Evolutionary conservation across 208 protist species (phyloP).

Genomic region (Leishmania major): DNA sequence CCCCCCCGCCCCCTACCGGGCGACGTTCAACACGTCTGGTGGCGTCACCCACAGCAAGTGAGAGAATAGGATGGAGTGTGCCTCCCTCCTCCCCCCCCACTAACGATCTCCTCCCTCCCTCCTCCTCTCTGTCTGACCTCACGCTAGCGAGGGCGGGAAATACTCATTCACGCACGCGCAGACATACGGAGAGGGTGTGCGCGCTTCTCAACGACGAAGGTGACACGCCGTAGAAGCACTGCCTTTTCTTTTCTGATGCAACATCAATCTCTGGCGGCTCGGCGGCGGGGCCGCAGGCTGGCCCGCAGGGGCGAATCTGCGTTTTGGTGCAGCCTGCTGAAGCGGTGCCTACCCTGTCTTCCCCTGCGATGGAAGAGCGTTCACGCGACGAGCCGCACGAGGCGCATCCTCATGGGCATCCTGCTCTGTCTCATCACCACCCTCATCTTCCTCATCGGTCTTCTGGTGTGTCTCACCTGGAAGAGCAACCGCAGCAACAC

Average conservation of each 20-base stretch:
- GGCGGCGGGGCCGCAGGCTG: neutral
- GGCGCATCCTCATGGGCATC: neutral
- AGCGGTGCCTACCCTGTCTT: slow-evolving; percentile 4
- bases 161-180: neutral
- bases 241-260: neutral
- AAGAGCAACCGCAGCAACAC: neutral
- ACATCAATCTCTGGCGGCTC: neutral
- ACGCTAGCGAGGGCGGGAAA: neutral
- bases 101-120: neutral
- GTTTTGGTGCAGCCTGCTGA: neutral
- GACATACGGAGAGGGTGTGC: neutral
- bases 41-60: too few species aligned
- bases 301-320: neutral
- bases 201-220: neutral
- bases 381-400: neutral
- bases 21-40: too few species aligned
- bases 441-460: neutral
- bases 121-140: neutral
- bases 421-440: neutral
- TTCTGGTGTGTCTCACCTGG: slow-evolving; percentile 2
- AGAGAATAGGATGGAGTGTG: too few species aligned
- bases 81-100: neutral
- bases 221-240: too few species aligned
- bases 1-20: too few species aligned
- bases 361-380: neutral